phyloP scores from a whole-genome alignment of 495 filamentous ascomycete species.

The Chaetomium tenue region DNA sequence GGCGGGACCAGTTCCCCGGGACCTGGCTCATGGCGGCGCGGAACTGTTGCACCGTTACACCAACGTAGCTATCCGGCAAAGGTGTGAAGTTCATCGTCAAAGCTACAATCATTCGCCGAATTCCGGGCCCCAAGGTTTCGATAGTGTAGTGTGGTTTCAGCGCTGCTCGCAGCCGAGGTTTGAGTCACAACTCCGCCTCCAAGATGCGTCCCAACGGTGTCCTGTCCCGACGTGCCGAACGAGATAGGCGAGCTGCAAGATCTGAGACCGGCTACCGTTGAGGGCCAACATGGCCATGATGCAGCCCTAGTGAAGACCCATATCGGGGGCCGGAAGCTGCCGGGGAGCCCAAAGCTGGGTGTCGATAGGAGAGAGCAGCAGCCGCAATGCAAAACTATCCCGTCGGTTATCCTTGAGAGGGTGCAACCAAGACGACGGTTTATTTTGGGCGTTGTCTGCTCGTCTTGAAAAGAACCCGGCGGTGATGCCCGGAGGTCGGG shows the following conservation, averaged over 20 bases:
- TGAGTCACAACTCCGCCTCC: neutral
- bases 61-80: neutral
- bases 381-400: neutral
- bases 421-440: neutral
- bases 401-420: neutral
- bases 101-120: neutral
- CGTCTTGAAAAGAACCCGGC: neutral
- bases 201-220: neutral
- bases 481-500: neutral
- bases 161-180: neutral
- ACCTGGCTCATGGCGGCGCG: constrained; percentile 2
- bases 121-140: neutral
- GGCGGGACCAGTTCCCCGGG: neutral
- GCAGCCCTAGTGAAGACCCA: neutral
- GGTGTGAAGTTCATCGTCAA: neutral
- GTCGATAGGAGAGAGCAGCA: neutral
- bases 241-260: constrained; percentile 9
- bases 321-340: neutral
- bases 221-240: neutral
- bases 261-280: neutral
- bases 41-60: neutral
- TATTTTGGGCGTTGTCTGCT: neutral
- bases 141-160: neutral
- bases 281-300: neutral
- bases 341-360: neutral